A percentile compares a stretch with the other conserved stretches of the same genome.
These are phyloP conservation scores for Russula emetica DNA, from an alignment of 768 basidiomycete species.

Conservation along the genomic window DNA sequence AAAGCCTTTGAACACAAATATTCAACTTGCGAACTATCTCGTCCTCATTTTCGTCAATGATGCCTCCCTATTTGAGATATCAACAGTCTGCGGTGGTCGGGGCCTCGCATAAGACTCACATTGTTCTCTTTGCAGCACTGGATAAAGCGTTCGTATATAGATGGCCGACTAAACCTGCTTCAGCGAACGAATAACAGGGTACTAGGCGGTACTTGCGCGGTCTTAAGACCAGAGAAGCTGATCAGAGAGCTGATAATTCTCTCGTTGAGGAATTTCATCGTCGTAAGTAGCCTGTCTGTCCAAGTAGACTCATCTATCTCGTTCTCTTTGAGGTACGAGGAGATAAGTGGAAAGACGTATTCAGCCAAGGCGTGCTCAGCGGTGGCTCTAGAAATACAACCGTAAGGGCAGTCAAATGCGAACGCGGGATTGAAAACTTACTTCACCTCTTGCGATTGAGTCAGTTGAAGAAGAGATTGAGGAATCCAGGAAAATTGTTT, in stretches of 20 bases:
- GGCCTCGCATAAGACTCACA: conserved; percentile 45
- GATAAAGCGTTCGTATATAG: conserved; percentile 63
- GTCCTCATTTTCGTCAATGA: conserved; percentile 83
- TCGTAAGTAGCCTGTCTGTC: conserved; percentile 77
- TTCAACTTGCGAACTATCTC: conserved; percentile 52
- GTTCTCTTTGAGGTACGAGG: conserved; percentile 42
- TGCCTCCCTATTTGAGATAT: conserved; percentile 62
- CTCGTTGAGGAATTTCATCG: conserved; percentile 64
- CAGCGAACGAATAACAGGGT: conserved; percentile 5
- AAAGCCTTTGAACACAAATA: conserved; percentile 50
- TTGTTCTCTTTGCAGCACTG: conserved; percentile 77
- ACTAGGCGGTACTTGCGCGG: conserved; percentile 43
- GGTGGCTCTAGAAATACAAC: conserved; percentile 40
- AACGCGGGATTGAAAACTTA: conserved; percentile 32
- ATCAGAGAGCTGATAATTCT: conserved; percentile 55
- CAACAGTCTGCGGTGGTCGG: conserved; percentile 6
- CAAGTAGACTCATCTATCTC: conserved; percentile 78
- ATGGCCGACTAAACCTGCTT: conserved; percentile 51
- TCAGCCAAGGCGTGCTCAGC: conserved; percentile 67
- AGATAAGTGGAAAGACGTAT: conserved; percentile 75
- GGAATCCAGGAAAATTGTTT: conserved; percentile 94
- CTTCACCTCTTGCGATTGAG: conserved; percentile 55
- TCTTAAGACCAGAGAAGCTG: conserved; percentile 57
- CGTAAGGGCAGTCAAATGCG: neutral
- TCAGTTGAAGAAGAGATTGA: conserved; percentile 56